Evolutionary conservation across 1,284 basidiomycete genomes (phyloP).

Genomic region (Apiotrichum montevideense): DNA sequence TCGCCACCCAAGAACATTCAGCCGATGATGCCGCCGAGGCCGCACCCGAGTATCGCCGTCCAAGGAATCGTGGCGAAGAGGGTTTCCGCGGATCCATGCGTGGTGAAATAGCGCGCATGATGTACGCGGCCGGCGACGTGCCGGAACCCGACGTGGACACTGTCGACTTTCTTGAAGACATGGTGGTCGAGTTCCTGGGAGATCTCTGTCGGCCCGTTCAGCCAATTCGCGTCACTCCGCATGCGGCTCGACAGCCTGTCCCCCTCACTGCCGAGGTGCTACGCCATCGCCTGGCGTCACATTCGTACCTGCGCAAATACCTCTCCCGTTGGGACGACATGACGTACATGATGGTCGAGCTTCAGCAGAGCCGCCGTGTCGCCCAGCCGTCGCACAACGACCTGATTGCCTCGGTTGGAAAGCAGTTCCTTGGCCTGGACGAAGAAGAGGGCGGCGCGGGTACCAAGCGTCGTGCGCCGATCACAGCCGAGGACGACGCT

Average conservation of each 20-base stretch:
- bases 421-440: slow-evolving; percentile 35
- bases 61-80: slow-evolving; percentile 8
- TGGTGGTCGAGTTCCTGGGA: slow-evolving; percentile 35
- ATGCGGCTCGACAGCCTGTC: slow-evolving; percentile 14
- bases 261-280: slow-evolving; percentile 29
- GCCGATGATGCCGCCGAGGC: not conserved
- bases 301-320: slow-evolving; percentile 32
- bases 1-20: slow-evolving; percentile 8
- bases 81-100: slow-evolving; percentile 41
- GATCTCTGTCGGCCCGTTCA: slow-evolving; percentile 38
- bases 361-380: slow-evolving; percentile 24
- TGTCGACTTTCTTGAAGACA: slow-evolving; percentile 42
- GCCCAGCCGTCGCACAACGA: slow-evolving; percentile 24
- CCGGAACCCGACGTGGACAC: slow-evolving; percentile 35
- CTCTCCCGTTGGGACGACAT: slow-evolving; percentile 40
- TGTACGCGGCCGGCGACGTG: slow-evolving; percentile 43
- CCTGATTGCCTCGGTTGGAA: slow-evolving; percentile 31
- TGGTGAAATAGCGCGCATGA: slow-evolving; percentile 36
- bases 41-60: not conserved
- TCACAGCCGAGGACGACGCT: slow-evolving; percentile 6
- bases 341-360: slow-evolving; percentile 32
- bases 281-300: slow-evolving; percentile 31
- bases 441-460: slow-evolving; percentile 7
- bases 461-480: slow-evolving; percentile 8
- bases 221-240: slow-evolving; percentile 22